Percentiles rank a stretch among this genome's conserved stretches.
These are phyloP conservation scores for Mycogone perniciosa DNA, from an alignment of 2,329 filamentous ascomycete genomes.

Conservation along the genomic window DNA sequence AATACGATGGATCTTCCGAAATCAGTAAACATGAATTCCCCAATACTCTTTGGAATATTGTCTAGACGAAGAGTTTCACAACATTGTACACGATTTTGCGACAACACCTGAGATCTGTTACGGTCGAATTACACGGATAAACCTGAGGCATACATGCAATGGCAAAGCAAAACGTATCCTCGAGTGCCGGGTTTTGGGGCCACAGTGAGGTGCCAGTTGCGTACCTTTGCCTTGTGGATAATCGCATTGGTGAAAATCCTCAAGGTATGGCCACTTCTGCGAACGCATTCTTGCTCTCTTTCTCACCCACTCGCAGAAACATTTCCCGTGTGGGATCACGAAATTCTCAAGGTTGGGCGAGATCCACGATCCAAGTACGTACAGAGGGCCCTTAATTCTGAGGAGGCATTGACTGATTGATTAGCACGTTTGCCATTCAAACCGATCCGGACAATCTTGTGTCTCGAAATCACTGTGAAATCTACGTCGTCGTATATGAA, in stretches of 20 bases:
- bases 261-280: constrained; percentile 16
- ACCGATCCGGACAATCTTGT: constrained; percentile 32
- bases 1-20: no score
- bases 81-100: no score
- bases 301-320: constrained; percentile 17
- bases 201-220: constrained; percentile 17
- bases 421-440: constrained; percentile 34
- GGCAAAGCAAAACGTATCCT: not conserved
- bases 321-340: constrained; percentile 24
- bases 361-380: constrained; percentile 29
- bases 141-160: no score
- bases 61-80: no score
- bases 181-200: not conserved
- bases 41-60: no score
- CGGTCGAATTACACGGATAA: no score
- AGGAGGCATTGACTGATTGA: constrained; percentile 2
- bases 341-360: constrained; percentile 31
- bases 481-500: constrained; percentile 50
- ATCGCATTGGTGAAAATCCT: constrained; percentile 19
- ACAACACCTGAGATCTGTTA: no score
- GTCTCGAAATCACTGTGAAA: constrained; percentile 49
- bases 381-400: not conserved
- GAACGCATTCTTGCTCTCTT: constrained; percentile 5
- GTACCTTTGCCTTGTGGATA: constrained; percentile 21
- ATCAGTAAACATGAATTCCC: no score